Evolutionary conservation across 257 asterid species (phyloP), one percentile per base, ranked within the genome.

Genomic region (Striga asiatica): DNA sequence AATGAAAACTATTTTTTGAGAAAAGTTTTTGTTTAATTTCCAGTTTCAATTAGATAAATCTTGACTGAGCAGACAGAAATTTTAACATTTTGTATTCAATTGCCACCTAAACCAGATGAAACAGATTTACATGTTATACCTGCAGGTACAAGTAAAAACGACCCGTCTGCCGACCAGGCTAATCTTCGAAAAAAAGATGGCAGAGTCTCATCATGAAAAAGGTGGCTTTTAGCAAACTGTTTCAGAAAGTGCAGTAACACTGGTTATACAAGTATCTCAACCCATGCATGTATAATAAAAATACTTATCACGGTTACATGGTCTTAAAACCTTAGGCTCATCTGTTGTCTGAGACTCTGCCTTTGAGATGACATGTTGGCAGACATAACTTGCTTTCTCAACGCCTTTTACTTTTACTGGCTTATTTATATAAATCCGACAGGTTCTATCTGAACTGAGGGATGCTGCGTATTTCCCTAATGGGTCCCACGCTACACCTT

Each of bases 401-500:
- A 61, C 77, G 60, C 95, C 95, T 88, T 88, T 92, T 5, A 78
- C 37, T 71, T 84, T 92, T 27, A 88, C 67, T 54, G 93, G 86
- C 71, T 74, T 92, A 76, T 79, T 84, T 51, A 69, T 41, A 76
- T 88, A 92, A 64, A 88, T 62, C 29, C 95, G 85, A 63, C 92
- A 84, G 45, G 95, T 88, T 79, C 99, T 79, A 69, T 92, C 99
- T 20, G 99, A 88, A 75, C 99, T 92, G 61, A 88, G 73, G 18
- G 99, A 92, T 52, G 99, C 88, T 27, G 77, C 83, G 76, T 82
- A 88, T 71, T 82, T 84, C 50, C 78, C 81, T 64, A 82, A 65
- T 13, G 99, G 97, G 66, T 92, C 99, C 95, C 94, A 92, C 37
- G 97, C 78, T 42, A 92, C 99, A 69, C 99, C 97, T 64, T 92